Percentiles rank a stretch among this genome's conserved stretches.
phyloP scores from a whole-genome alignment of 306 rosid species.

The Luffa acutangula region DNA sequence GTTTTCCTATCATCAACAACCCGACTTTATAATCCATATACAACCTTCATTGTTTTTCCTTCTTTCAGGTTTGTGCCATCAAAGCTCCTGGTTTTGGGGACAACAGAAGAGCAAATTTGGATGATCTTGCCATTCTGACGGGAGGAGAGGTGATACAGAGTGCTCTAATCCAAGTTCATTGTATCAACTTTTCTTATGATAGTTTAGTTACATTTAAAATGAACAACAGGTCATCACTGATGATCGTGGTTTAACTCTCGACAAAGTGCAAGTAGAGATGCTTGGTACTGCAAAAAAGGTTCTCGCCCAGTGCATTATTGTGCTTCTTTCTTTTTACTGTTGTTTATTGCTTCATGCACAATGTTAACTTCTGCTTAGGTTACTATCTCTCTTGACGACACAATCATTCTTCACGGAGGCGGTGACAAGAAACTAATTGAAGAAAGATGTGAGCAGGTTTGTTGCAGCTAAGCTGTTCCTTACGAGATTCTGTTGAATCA shows the following conservation, averaged over 20 bases:
- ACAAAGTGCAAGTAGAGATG: slow-evolving; percentile 64
- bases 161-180: not conserved
- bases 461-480: not conserved
- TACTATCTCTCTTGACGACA: slow-evolving; percentile 73
- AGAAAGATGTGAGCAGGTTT: slow-evolving; percentile 88
- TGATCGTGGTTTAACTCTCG: slow-evolving; percentile 74
- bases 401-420: slow-evolving; percentile 81
- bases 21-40: not conserved
- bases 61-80: slow-evolving; percentile 77
- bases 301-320: slow-evolving; percentile 6
- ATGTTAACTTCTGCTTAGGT: slow-evolving; percentile 39
- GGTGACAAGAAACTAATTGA: slow-evolving; percentile 88
- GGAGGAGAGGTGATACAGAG: slow-evolving; percentile 81
- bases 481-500: not conserved
- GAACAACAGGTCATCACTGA: slow-evolving; percentile 57
- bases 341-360: not conserved
- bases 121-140: slow-evolving; percentile 75
- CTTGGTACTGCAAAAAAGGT: slow-evolving; percentile 92
- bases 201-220: not conserved
- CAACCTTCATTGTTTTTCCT: slow-evolving; percentile 2
- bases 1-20: not conserved
- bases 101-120: slow-evolving; percentile 67
- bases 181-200: not conserved
- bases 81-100: slow-evolving; percentile 99
- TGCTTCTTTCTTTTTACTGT: not conserved